phyloP scores from a whole-genome alignment of 2,329 filamentous ascomycete species.

The Didymosphaeria variabile region DNA sequence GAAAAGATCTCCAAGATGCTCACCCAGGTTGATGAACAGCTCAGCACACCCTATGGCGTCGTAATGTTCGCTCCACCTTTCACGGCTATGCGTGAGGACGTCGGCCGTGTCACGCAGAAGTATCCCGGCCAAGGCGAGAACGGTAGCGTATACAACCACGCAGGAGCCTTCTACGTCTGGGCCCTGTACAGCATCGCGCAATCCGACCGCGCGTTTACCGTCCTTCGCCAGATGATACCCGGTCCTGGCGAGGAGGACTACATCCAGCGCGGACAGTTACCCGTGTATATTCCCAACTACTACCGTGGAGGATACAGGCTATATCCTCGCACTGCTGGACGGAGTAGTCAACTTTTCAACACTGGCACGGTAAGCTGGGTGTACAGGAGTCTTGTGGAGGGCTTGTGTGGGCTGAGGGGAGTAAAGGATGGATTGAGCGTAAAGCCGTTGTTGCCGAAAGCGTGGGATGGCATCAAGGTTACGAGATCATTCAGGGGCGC shows the following conservation, averaged over 20 bases:
- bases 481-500: slow-evolving; percentile 62
- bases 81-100: slow-evolving; percentile 65
- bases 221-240: slow-evolving; percentile 63
- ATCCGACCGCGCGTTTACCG: slow-evolving; percentile 60
- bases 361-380: slow-evolving; percentile 67
- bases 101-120: slow-evolving; percentile 68
- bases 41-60: slow-evolving; percentile 63
- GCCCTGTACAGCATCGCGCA: slow-evolving; percentile 62
- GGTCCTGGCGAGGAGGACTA: slow-evolving; percentile 63
- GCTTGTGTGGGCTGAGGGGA: slow-evolving; percentile 63
- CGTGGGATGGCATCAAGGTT: slow-evolving; percentile 60
- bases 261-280: slow-evolving; percentile 63
- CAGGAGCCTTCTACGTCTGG: slow-evolving; percentile 64
- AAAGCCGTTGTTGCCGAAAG: slow-evolving; percentile 61
- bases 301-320: slow-evolving; percentile 62
- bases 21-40: slow-evolving; percentile 60
- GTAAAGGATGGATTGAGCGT: slow-evolving; percentile 59
- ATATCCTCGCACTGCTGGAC: slow-evolving; percentile 61
- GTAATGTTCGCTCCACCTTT: slow-evolving; percentile 66
- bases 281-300: slow-evolving; percentile 67
- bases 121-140: slow-evolving; percentile 67
- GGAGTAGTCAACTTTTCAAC: slow-evolving; percentile 67
- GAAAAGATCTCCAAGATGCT: slow-evolving; percentile 58
- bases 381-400: slow-evolving; percentile 65
- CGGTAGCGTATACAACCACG: slow-evolving; percentile 67